Conservation (phyloP, 164 flowering plant genomes). For the Magnolia sinica region DNA sequence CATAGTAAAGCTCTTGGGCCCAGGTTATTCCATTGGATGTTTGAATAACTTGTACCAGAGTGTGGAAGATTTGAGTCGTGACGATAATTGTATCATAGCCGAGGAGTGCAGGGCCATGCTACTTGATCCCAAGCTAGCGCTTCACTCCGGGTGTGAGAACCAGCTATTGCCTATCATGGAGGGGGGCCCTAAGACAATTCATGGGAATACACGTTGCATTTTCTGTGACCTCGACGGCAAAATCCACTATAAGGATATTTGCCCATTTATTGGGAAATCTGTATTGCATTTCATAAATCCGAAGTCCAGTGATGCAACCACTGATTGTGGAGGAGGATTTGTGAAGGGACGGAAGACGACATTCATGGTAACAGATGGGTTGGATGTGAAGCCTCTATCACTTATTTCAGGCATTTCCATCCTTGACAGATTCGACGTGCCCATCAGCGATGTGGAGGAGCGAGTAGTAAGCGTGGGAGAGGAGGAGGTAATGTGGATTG, state of each 20-base stretch:
- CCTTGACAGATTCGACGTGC: background rate
- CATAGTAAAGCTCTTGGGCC: background rate
- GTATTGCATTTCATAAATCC: background rate
- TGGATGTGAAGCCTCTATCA: constrained; percentile 15
- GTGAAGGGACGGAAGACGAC: background rate
- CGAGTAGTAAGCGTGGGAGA: background rate
- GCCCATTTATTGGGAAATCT: too few relatives aligned
- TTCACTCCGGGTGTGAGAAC: background rate
- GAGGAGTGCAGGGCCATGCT: constrained; percentile 7
- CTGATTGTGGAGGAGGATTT: constrained; percentile 2
- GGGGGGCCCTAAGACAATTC: background rate
- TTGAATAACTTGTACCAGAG: constrained; percentile 14
- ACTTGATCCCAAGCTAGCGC: constrained; percentile 14
- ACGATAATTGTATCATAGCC: background rate
- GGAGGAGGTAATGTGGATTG: background rate
- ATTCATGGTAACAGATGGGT: constrained; percentile 17
- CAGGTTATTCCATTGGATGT: constrained; percentile 4
- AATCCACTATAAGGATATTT: too few relatives aligned
- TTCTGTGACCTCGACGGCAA: background rate
- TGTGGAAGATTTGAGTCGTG: background rate
- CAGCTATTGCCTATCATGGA: background rate
- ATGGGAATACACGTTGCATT: background rate
- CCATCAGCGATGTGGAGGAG: background rate
- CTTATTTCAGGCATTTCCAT: constrained; percentile 8
- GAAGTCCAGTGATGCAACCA: background rate